These are phyloP conservation scores for Cystobasidium tubakii DNA, from an alignment of 768 basidiomycete genomes.

Conservation along the genomic window DNA sequence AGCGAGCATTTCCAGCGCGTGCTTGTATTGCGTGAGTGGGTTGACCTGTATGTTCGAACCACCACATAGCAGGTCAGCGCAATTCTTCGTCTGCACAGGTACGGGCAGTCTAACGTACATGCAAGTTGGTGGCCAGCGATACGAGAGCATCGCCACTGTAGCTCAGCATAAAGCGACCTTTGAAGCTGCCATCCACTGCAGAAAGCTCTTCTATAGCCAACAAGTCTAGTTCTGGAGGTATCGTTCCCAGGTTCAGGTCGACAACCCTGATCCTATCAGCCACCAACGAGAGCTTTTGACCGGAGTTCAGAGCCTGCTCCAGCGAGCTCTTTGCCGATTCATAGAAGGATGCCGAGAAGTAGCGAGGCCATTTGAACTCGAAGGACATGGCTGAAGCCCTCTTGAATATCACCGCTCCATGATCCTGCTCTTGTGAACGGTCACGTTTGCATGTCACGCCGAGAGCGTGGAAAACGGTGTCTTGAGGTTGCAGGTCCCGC, in stretches of 20 bases:
- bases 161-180: constrained; percentile 90
- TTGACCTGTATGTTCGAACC: constrained; percentile 62
- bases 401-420: background rate
- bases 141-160: constrained; percentile 89
- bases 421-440: too few relatives aligned
- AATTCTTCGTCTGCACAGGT: too few relatives aligned
- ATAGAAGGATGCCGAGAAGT: background rate
- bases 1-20: constrained; percentile 77
- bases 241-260: constrained; percentile 97
- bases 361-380: constrained; percentile 74
- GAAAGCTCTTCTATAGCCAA: constrained; percentile 96
- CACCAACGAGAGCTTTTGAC: constrained; percentile 93
- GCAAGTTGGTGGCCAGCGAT: constrained; percentile 82
- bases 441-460: background rate
- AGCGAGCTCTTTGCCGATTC: background rate
- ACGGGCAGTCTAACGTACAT: constrained; percentile 57
- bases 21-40: constrained; percentile 84
- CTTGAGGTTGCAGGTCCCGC: background rate
- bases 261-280: constrained; percentile 96
- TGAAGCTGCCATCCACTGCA: constrained; percentile 69
- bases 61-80: too few relatives aligned
- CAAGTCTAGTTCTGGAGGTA: constrained; percentile 94
- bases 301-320: constrained; percentile 76
- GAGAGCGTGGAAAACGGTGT: background rate
- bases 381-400: constrained; percentile 50